phyloP scores from a whole-genome alignment of 2,329 filamentous ascomycete genomes.

The Akanthomyces uredinophilus region DNA sequence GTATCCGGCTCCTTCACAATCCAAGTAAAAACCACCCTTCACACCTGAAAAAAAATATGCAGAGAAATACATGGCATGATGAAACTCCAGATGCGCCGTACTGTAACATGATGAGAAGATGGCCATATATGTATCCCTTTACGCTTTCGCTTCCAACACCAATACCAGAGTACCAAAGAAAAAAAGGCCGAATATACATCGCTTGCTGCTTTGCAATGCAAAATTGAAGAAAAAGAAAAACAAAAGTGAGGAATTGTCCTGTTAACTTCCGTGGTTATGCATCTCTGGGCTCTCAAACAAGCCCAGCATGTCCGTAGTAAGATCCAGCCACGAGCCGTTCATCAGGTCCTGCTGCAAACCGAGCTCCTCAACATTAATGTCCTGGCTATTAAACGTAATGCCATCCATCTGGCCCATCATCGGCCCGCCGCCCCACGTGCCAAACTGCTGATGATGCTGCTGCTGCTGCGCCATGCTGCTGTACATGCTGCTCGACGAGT shows the following conservation, averaged over 20 bases:
- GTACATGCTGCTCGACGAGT: slow-evolving; percentile 21
- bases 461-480: slow-evolving; percentile 23
- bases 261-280: slow-evolving; percentile 16
- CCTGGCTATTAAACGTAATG: slow-evolving; percentile 71
- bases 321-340: slow-evolving; percentile 61
- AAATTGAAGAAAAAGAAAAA: not conserved
- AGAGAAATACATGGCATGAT: not conserved
- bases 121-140: not conserved
- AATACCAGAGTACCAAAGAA: not conserved
- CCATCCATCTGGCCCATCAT: slow-evolving; percentile 35
- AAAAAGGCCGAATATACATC: not conserved
- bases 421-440: slow-evolving; percentile 26
- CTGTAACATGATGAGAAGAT: not conserved
- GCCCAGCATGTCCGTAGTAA: slow-evolving; percentile 60
- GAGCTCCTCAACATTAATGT: slow-evolving; percentile 67
- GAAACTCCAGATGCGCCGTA: not conserved
- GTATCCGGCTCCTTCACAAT: not conserved
- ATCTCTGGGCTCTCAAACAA: slow-evolving; percentile 42
- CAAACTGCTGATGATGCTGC: not conserved
- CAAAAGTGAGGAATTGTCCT: not conserved
- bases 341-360: slow-evolving; percentile 60
- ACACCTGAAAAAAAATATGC: not conserved
- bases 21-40: not conserved
- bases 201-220: slow-evolving; percentile 11
- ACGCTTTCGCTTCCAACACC: slow-evolving; percentile 1